Percentiles rank a stretch among this genome's conserved stretches.
These are phyloP conservation scores for Silene vulgaris DNA, from an alignment of 179 eudicot genomes.

Conservation along the genomic window DNA sequence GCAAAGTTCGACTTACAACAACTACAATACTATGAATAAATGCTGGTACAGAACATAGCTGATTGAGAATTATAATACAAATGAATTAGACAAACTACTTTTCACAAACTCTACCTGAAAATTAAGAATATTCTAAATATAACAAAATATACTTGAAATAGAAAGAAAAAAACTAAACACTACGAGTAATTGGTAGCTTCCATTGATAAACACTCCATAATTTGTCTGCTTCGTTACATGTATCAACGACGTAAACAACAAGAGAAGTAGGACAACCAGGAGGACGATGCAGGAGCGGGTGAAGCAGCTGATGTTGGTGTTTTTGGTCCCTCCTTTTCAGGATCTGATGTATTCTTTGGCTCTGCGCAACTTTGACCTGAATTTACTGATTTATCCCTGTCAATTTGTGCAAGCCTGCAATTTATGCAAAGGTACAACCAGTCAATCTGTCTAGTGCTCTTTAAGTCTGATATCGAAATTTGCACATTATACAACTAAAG, in stretches of 20 bases:
- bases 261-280: constrained; percentile 37
- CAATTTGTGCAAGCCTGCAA: constrained; percentile 34
- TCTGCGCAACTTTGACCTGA: constrained; percentile 26
- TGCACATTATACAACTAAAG: neutral
- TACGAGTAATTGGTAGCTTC: neutral
- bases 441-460: neutral
- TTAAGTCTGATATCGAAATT: neutral
- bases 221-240: neutral
- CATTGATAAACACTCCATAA: neutral
- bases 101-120: constrained; percentile 4
- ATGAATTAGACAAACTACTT: constrained; percentile 10
- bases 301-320: constrained; percentile 16
- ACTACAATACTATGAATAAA: neutral
- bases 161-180: constrained; percentile 1
- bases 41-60: neutral
- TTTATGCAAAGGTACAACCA: neutral
- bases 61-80: neutral
- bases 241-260: constrained; percentile 35
- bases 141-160: neutral
- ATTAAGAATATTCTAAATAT: neutral
- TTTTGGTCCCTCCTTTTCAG: constrained; percentile 26
- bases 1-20: neutral
- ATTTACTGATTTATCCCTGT: constrained; percentile 35
- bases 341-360: constrained; percentile 9
- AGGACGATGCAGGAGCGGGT: constrained; percentile 17